These are phyloP conservation scores for Botrytis paeoniae DNA, from an alignment of 2,329 filamentous ascomycete genomes.

Conservation along the genomic window DNA sequence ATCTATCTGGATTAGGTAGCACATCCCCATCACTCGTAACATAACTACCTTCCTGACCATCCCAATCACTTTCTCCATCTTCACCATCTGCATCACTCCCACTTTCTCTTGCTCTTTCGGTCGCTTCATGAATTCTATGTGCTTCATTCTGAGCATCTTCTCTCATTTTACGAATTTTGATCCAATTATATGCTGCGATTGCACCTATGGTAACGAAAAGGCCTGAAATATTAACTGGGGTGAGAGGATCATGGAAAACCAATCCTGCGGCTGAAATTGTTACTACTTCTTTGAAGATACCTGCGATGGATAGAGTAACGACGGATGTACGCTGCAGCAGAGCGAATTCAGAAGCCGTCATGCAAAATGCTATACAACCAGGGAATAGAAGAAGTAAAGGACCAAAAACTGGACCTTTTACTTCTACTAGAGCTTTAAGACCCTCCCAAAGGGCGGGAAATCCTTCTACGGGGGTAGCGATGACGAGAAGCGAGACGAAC, in stretches of 20 bases:
- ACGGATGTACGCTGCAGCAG: constrained; percentile 92
- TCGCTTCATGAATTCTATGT: constrained; percentile 37
- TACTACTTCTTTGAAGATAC: constrained; percentile 98
- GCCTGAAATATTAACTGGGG: constrained; percentile 81
- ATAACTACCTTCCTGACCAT: constrained; percentile 28
- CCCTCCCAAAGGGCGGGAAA: constrained; percentile 65
- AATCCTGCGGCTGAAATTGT: constrained; percentile 87
- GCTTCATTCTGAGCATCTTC: constrained; percentile 61
- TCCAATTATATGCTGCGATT: constrained; percentile 88
- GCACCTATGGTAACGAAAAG: constrained; percentile 83
- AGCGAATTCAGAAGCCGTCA: constrained; percentile 96
- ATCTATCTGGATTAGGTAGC: constrained; percentile 25
- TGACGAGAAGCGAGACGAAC: constrained; percentile 76
- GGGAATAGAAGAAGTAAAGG: constrained; percentile 82
- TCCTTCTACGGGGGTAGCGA: constrained; percentile 86
- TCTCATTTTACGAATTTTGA: constrained; percentile 90
- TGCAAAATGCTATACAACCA: constrained; percentile 85
- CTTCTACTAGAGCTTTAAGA: constrained; percentile 58
- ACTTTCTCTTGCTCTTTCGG: constrained; percentile 21
- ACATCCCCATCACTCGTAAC: constrained; percentile 36
- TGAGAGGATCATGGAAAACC: constrained; percentile 85
- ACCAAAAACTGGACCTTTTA: constrained; percentile 65
- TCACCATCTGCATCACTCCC: constrained; percentile 30
- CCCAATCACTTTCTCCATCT: constrained; percentile 32
- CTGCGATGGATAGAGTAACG: constrained; percentile 92